phyloP scores from a whole-genome alignment of 768 basidiomycete species.

The Rhodosporidiobolus sp. region DNA sequence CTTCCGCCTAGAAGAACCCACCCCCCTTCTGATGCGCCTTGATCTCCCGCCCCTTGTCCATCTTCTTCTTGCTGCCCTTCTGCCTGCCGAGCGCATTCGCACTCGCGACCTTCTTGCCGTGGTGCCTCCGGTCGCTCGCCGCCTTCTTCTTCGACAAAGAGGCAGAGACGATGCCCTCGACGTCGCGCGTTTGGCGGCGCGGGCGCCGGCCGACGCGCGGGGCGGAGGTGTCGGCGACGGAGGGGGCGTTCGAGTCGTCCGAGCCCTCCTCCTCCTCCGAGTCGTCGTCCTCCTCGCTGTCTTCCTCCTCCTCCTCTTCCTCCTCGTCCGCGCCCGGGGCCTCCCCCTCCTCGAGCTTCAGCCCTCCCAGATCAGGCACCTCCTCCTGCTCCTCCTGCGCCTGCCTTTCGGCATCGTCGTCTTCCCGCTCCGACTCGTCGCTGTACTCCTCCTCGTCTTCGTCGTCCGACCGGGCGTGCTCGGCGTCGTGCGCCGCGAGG shows the following conservation, averaged over 20 bases:
- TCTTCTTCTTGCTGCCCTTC: constrained; percentile 81
- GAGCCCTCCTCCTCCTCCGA: constrained; percentile 5
- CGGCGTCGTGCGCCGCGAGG: constrained; percentile 48
- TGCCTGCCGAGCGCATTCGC: constrained; percentile 56
- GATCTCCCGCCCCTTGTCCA: constrained; percentile 52
- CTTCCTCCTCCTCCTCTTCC: constrained; percentile 13
- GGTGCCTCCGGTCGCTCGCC: constrained; percentile 69
- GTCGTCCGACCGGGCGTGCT: constrained; percentile 46
- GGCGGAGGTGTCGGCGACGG: constrained; percentile 50
- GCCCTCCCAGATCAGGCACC: constrained; percentile 39
- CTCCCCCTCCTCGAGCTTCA: constrained; percentile 47
- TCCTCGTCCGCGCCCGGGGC: constrained; percentile 40
- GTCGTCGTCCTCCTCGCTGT: constrained; percentile 8
- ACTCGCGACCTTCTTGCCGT: constrained; percentile 66
- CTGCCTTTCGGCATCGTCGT: constrained; percentile 16
- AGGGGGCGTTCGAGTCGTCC: constrained; percentile 42
- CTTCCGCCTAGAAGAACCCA: constrained; percentile 11
- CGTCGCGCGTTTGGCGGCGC: constrained; percentile 46
- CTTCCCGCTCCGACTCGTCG: constrained; percentile 36
- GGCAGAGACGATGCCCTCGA: constrained; percentile 62
- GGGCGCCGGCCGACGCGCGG: constrained; percentile 47
- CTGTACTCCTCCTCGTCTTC: constrained; percentile 50
- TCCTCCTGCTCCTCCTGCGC: constrained; percentile 33
- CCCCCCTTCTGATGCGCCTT: constrained; percentile 15
- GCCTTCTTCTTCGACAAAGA: constrained; percentile 62